Evolutionary conservation across 148 eudicot species (phyloP).

Genomic region (Rhododendron ovatum): DNA sequence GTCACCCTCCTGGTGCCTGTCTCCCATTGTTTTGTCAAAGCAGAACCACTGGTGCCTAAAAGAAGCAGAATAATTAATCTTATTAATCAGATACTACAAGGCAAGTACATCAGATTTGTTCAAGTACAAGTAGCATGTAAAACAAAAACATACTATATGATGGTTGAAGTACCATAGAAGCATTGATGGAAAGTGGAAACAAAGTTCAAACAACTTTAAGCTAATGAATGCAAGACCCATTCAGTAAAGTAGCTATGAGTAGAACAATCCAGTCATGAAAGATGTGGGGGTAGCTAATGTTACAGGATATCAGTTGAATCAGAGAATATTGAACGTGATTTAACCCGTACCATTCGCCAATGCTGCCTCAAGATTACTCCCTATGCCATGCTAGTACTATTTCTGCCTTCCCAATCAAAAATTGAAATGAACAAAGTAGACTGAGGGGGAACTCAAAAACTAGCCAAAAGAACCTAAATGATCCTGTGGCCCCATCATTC

Average conservation of each 20-base stretch:
- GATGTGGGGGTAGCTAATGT: not conserved
- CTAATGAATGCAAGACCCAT: not conserved
- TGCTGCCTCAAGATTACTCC: not conserved
- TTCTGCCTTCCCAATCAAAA: not conserved
- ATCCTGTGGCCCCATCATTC: not conserved
- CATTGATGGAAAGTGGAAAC: no score
- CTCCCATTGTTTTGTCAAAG: slow-evolving; percentile 50
- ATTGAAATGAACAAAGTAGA: not conserved
- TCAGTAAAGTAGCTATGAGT: not conserved
- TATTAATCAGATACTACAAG: not conserved
- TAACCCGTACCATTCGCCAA: not conserved
- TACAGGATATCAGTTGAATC: not conserved
- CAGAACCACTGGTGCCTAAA: slow-evolving; percentile 4
- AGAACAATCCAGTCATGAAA: not conserved
- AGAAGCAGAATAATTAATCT: not conserved
- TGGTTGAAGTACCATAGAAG: not conserved
- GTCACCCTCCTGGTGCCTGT: slow-evolving; percentile 42
- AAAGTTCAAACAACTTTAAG: not conserved
- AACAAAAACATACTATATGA: not conserved
- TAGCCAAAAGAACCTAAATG: not conserved
- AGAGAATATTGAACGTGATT: not conserved
- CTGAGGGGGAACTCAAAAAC: not conserved
- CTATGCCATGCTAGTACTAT: not conserved
- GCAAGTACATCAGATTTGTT: not conserved
- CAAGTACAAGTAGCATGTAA: not conserved